Percentiles rank a stretch among this genome's conserved stretches.
Evolutionary conservation across 495 filamentous ascomycete genomes (phyloP).

Genomic region (Penicillium roqueforti): DNA sequence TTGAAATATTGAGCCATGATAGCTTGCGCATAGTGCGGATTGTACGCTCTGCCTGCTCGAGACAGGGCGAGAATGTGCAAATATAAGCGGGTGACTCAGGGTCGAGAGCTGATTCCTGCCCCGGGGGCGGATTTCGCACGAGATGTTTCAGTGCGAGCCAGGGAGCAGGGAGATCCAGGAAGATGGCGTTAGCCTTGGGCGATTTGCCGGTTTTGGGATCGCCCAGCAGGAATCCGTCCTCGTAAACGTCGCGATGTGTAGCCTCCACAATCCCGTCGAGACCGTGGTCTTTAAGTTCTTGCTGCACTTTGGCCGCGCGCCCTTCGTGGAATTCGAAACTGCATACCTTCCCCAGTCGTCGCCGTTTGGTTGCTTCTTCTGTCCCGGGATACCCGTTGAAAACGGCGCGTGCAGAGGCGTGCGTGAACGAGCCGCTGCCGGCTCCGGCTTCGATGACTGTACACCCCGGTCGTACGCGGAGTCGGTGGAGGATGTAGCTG

Average conservation of each 20-base stretch:
- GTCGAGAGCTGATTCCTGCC: constrained; percentile 60
- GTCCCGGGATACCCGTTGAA: constrained; percentile 70
- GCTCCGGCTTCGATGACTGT: constrained; percentile 89
- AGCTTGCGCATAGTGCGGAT: constrained; percentile 70
- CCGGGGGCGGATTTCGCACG: constrained; percentile 51
- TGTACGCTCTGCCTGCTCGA: constrained; percentile 88
- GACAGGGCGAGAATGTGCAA: constrained; percentile 94
- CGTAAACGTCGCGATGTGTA: constrained; percentile 90
- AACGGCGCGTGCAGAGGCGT: constrained; percentile 80
- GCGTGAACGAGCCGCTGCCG: constrained; percentile 92
- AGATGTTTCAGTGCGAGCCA: constrained; percentile 87
- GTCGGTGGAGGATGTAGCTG: constrained; percentile 86
- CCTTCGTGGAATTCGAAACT: constrained; percentile 91
- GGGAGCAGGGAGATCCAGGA: constrained; percentile 89
- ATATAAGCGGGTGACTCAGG: constrained; percentile 62
- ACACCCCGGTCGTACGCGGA: constrained; percentile 75
- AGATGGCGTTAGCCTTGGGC: constrained; percentile 74
- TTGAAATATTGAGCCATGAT: constrained; percentile 87
- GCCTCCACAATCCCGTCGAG: constrained; percentile 68
- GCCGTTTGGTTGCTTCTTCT: constrained; percentile 26
- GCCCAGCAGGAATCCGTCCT: constrained; percentile 69
- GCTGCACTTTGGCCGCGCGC: constrained; percentile 62
- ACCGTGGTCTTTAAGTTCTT: constrained; percentile 72
- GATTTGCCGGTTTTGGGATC: constrained; percentile 41
- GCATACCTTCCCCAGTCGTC: constrained; percentile 67